Base-by-base conservation (phyloP, 345 rosid species). In the Gossypium stocksii region DNA sequence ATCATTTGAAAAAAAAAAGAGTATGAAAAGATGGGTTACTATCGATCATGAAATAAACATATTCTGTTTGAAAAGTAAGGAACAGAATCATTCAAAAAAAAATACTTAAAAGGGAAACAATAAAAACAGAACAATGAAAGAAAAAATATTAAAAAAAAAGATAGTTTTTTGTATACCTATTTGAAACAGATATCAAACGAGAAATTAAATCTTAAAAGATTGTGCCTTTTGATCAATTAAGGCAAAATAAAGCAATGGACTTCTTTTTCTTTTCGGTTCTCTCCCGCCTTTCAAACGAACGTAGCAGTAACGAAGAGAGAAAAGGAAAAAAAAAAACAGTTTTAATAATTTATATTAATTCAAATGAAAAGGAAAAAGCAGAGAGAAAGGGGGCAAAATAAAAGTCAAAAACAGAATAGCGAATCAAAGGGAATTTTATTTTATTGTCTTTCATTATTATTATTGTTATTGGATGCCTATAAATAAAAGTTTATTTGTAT, bases 281-380 rank as follows among this genome's bases (percentile, higher is more conserved):
- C 59, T 69, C 72, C 72, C 72, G 72, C 72, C 72, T 29, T 69
- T 27, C 23, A 52, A 52, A 51, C 22, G 43, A 27, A n/a, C 2
- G 25, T 17, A 51, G 73, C 46, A 52, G 5, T 49, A 27, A 27
- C 7, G 7, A 2, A 29, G 16, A 45, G 9, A 34, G 41, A 34
- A 34, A 34, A 34, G 7, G 3, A 29, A 57, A 3, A 10, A 57
- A 14, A 10, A 27, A 17, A 16, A 16, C 23, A 27, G 59, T 9
- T 22, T 45, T 48, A 34, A 34, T 34, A 34, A 34, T 13, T 46
- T 46, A 17, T 48, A 15, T 4, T 65, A 11, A 3, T 61, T 29
- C 25, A 65, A n/a, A 12, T 14, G 34, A 48, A 48, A 11, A 15
- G 10, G 41, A 1, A 62, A 62, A 61, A 29, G 2, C 13, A 59